phyloP scores from a whole-genome alignment of 257 asterid genomes.

The Thymus quinquecostatus region DNA sequence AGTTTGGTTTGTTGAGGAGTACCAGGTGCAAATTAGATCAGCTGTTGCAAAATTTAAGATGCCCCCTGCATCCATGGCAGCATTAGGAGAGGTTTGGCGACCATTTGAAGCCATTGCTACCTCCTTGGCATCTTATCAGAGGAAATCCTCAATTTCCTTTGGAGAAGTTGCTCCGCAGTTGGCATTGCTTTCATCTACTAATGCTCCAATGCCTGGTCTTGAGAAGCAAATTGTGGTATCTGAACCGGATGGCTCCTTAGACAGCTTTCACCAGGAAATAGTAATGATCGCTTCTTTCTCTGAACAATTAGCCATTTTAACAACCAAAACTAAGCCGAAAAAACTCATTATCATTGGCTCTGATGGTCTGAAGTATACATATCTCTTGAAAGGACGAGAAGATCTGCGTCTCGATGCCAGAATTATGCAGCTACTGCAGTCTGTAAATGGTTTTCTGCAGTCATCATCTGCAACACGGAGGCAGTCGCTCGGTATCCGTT shows the following conservation, averaged over 20 bases:
- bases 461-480: slow-evolving; percentile 73
- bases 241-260: slow-evolving; percentile 54
- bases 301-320: slow-evolving; percentile 68
- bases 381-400: slow-evolving; percentile 98
- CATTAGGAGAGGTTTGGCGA: slow-evolving; percentile 95
- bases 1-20: slow-evolving; percentile 78
- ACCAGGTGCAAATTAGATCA: slow-evolving; percentile 71
- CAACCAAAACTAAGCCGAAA: slow-evolving; percentile 98
- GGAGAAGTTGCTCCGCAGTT: slow-evolving; percentile 96
- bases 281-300: slow-evolving; percentile 85
- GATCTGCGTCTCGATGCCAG: slow-evolving; percentile 99
- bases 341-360: slow-evolving; percentile 84
- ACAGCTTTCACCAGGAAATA: slow-evolving; percentile 57
- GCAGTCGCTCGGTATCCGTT: slow-evolving; percentile 79
- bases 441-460: slow-evolving; percentile 83
- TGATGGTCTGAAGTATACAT: slow-evolving; percentile 86
- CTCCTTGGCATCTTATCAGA: slow-evolving; percentile 89
- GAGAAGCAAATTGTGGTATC: slow-evolving; percentile 76
- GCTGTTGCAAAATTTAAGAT: slow-evolving; percentile 78
- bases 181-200: slow-evolving; percentile 72
- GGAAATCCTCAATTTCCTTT: slow-evolving; percentile 83
- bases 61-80: slow-evolving; percentile 85
- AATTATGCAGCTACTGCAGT: slow-evolving; percentile 97
- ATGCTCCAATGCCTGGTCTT: slow-evolving; percentile 99
- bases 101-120: slow-evolving; percentile 89